Evolutionary conservation across 176 grass and related monocot genomes (phyloP).

Genomic region (Carex pumila): DNA sequence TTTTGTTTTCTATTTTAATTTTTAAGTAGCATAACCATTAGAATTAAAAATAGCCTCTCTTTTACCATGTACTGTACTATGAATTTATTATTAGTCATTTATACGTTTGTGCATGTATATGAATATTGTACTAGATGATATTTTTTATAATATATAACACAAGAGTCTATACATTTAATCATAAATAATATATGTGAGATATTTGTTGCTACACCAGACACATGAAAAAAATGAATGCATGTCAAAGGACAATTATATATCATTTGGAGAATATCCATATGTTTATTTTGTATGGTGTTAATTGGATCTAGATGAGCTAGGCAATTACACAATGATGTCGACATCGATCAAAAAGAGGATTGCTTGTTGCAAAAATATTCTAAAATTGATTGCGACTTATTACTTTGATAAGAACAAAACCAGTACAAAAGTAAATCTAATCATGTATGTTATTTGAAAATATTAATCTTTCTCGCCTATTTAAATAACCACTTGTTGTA

Average conservation of each 20-base stretch:
- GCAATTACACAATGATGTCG: not conserved
- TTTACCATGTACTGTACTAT: not conserved
- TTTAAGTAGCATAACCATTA: not conserved
- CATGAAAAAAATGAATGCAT: not conserved
- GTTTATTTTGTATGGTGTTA: not conserved
- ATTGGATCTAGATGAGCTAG: not conserved
- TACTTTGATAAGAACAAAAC: not conserved
- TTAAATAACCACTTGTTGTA: not conserved
- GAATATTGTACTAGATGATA: not conserved
- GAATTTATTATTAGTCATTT: not conserved
- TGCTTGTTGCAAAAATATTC: not conserved
- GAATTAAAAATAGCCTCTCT: not conserved
- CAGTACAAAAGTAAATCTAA: not conserved
- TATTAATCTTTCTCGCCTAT: not conserved
- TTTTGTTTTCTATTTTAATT: no score
- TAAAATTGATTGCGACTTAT: not conserved
- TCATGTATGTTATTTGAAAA: not conserved
- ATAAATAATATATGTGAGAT: not conserved
- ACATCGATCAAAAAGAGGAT: not conserved
- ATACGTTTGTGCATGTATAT: not conserved
- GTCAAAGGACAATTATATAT: not conserved
- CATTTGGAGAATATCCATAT: not conserved
- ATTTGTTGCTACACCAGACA: not conserved
- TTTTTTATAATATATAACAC: not conserved
- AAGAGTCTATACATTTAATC: not conserved